Conservation (phyloP, 805 yeast species). For the Yamadazyma nakazawae region DNA sequence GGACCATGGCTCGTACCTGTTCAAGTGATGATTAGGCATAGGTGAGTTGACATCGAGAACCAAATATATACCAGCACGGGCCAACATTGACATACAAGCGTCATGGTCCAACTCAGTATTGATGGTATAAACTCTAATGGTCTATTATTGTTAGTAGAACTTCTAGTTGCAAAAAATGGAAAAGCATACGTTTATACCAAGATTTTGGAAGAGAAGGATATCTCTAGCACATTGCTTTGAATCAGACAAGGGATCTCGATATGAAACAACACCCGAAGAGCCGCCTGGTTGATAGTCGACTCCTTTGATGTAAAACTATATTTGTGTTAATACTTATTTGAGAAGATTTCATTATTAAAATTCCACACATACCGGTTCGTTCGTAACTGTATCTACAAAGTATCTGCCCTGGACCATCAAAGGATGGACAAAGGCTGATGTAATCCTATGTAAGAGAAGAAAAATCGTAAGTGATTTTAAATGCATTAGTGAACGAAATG, state of each 20-base stretch:
- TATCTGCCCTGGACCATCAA: constrained; percentile 65
- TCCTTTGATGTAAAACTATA: constrained; percentile 73
- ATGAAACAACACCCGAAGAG: constrained; percentile 62
- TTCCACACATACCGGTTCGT: constrained; percentile 54
- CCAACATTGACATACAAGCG: constrained; percentile 85
- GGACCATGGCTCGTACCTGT: constrained; percentile 93
- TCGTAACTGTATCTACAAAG: constrained; percentile 72
- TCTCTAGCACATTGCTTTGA: constrained; percentile 75
- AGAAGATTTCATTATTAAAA: neutral
- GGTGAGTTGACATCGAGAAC: constrained; percentile 93
- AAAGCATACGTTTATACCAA: constrained; percentile 62
- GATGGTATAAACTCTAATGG: constrained; percentile 83
- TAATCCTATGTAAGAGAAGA: neutral
- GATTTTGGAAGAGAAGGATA: constrained; percentile 70
- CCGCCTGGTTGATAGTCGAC: constrained; percentile 98
- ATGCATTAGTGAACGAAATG: neutral
- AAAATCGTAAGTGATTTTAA: neutral
- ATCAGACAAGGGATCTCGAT: constrained; percentile 74
- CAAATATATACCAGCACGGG: constrained; percentile 88
- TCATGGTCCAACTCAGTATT: constrained; percentile 83
- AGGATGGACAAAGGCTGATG: constrained; percentile 49
- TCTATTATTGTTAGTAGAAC: constrained; percentile 25
- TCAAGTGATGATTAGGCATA: constrained; percentile 67
- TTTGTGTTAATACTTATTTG: constrained; percentile 15
- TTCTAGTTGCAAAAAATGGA: constrained; percentile 12